Conservation (phyloP, 2,329 filamentous ascomycete species). For the Trichoderma sp. region DNA sequence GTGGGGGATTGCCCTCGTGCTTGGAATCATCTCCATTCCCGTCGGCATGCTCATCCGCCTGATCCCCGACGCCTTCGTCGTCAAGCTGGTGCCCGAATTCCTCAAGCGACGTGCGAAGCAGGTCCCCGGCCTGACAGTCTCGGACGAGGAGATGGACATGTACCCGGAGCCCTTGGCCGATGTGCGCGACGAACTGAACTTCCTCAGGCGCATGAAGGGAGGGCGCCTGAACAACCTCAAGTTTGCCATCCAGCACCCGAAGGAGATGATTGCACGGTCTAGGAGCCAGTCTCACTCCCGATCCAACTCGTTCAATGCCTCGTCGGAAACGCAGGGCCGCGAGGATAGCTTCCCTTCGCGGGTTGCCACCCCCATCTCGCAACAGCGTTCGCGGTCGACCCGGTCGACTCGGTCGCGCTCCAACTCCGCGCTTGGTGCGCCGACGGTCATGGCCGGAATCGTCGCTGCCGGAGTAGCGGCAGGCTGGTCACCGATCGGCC, state of each 20-base stretch:
- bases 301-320: slow-evolving; percentile 57
- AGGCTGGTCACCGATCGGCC: slow-evolving; percentile 73
- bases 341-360: slow-evolving; percentile 55
- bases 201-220: slow-evolving; percentile 78
- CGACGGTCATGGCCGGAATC: slow-evolving; percentile 81
- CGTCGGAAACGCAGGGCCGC: slow-evolving; percentile 66
- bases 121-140: slow-evolving; percentile 61
- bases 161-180: slow-evolving; percentile 75
- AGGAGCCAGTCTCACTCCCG: slow-evolving; percentile 66
- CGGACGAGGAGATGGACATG: slow-evolving; percentile 66
- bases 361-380: slow-evolving; percentile 60
- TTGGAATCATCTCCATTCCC: slow-evolving; percentile 83
- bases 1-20: slow-evolving; percentile 85
- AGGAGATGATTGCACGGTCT: slow-evolving; percentile 64
- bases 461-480: slow-evolving; percentile 75
- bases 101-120: slow-evolving; percentile 53
- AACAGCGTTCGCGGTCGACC: slow-evolving; percentile 67
- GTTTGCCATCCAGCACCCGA: slow-evolving; percentile 75
- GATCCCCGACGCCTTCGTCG: slow-evolving; percentile 72
- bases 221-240: slow-evolving; percentile 80
- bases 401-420: slow-evolving; percentile 66
- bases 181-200: slow-evolving; percentile 77
- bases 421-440: slow-evolving; percentile 72
- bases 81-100: slow-evolving; percentile 55
- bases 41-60: slow-evolving; percentile 79